Percentiles rank a stretch among this genome's conserved stretches.
phyloP scores from a whole-genome alignment of 2,329 filamentous ascomycete genomes.

The Xylaria digitata region DNA sequence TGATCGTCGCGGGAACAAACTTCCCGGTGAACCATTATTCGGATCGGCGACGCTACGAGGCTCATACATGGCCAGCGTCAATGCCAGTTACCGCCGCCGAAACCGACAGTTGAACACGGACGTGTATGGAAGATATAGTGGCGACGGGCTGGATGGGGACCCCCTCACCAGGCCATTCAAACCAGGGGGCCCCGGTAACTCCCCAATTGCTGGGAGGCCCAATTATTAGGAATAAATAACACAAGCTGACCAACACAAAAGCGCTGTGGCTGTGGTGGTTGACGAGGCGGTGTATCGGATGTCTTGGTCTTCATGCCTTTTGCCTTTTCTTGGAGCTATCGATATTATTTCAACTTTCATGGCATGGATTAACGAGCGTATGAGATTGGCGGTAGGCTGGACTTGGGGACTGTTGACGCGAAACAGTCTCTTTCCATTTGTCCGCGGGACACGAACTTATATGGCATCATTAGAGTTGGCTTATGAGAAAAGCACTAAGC shows the following conservation, averaged over 20 bases:
- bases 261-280: neutral
- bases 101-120: conserved; percentile 35
- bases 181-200: conserved; percentile 41
- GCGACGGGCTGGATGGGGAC: conserved; percentile 30
- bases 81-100: conserved; percentile 45
- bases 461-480: neutral
- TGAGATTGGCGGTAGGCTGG: neutral
- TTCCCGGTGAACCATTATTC: conserved; percentile 24
- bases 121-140: conserved; percentile 42
- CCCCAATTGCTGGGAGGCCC: conserved; percentile 32
- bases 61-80: conserved; percentile 45
- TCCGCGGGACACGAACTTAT: neutral
- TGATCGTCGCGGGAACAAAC: neutral
- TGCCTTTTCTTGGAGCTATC: neutral
- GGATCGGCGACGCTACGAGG: conserved; percentile 42
- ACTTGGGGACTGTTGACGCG: neutral
- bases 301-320: neutral
- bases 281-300: neutral
- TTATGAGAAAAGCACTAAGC: neutral
- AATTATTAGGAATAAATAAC: neutral
- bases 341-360: neutral
- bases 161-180: neutral
- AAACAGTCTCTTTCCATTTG: neutral
- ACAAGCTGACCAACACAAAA: neutral
- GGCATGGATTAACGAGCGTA: conserved; percentile 1